Evolutionary conservation across 2,329 filamentous ascomycete species (phyloP).

Genomic region (Aspergillus neotritici): DNA sequence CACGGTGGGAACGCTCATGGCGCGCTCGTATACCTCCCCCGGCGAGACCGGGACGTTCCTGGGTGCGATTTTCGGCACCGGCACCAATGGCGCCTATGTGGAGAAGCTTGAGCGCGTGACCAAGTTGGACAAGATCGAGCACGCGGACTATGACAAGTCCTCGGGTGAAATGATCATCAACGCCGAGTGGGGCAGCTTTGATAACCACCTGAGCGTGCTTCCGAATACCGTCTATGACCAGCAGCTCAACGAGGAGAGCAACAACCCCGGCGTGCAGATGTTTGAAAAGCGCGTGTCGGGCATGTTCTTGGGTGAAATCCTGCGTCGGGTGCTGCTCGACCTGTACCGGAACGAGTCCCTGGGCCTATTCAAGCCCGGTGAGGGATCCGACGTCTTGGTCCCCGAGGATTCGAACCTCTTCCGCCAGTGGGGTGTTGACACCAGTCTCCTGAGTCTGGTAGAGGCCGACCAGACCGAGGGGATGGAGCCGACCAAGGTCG

Average conservation of each 20-base stretch:
- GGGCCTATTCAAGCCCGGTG: conserved; percentile 69
- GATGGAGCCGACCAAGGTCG: conserved; percentile 67
- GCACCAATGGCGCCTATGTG: conserved; percentile 94
- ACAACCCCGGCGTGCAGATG: conserved; percentile 95
- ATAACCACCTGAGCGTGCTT: conserved; percentile 83
- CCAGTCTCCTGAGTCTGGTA: conserved; percentile 79
- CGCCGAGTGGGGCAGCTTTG: conserved; percentile 97
- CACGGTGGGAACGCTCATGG: conserved; percentile 96
- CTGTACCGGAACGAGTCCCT: conserved; percentile 63
- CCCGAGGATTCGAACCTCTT: conserved; percentile 62
- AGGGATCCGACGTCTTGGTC: conserved; percentile 68
- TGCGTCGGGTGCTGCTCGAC: conserved; percentile 68
- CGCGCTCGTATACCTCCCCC: conserved; percentile 87
- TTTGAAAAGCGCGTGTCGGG: conserved; percentile 98
- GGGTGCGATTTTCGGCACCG: conserved; percentile 96
- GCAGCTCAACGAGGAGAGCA: conserved; percentile 69
- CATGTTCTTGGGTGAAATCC: conserved; percentile 95
- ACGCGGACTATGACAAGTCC: conserved; percentile 60
- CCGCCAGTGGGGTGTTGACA: conserved; percentile 84
- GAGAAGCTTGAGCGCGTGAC: conserved; percentile 83
- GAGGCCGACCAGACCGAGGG: conserved; percentile 72
- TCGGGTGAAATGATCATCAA: conserved; percentile 97
- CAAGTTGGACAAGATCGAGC: conserved; percentile 59
- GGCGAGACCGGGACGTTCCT: conserved; percentile 80
- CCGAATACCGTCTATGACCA: conserved; percentile 80